Evolutionary conservation across 179 eudicot genomes (phyloP).

Genomic region (Vitellaria paradoxa): DNA sequence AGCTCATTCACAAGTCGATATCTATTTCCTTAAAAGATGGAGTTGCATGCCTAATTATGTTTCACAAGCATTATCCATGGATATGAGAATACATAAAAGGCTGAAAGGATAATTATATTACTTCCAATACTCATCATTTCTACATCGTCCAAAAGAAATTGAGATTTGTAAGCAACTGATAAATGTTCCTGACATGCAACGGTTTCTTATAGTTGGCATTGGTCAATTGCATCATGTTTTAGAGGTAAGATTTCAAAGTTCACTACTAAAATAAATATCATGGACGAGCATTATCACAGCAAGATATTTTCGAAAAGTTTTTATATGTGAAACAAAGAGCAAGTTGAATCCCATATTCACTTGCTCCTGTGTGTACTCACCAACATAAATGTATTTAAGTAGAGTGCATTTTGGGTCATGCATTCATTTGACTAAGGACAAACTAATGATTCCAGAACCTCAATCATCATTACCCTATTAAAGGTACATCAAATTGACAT

Average conservation of each 20-base stretch:
- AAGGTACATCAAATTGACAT: not conserved
- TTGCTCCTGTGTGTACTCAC: not conserved
- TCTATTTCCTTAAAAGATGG: too few relatives aligned
- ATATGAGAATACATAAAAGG: not conserved
- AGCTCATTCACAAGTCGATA: too few relatives aligned
- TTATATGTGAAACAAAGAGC: not conserved
- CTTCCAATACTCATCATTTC: not conserved
- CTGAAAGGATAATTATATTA: not conserved
- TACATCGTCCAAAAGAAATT: slow-evolving; percentile 5
- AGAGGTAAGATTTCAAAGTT: not conserved
- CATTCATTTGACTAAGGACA: not conserved
- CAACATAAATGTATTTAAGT: not conserved
- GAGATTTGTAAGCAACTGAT: not conserved
- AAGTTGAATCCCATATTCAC: not conserved
- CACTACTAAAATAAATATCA: not conserved
- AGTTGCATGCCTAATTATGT: too few relatives aligned
- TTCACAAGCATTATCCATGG: not conserved
- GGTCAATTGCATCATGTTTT: not conserved
- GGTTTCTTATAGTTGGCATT: slow-evolving; percentile 7
- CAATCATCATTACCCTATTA: not conserved
- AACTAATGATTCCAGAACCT: not conserved
- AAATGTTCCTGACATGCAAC: not conserved
- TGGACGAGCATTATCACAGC: not conserved
- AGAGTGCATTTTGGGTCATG: not conserved
- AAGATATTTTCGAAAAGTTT: not conserved